Base-by-base conservation (phyloP, 2,329 filamentous ascomycete genomes). In the Zelopaecilomyces penicillatus region DNA sequence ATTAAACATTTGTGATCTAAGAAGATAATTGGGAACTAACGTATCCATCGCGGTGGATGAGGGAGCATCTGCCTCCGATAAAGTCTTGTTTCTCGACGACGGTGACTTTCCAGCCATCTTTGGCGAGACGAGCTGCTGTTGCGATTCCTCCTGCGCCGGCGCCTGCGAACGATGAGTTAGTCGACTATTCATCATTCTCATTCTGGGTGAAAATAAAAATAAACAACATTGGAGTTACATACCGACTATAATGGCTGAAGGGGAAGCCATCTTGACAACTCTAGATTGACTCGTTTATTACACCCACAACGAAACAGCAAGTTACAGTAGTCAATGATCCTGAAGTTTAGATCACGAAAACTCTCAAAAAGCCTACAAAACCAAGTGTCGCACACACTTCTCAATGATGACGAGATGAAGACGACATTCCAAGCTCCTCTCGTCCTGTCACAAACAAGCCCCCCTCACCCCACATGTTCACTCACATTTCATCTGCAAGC, bases 11-110 rank as follows among this genome's bases (percentile, higher is more conserved):
- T 19, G 19, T 19, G 19, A 19, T 19, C 19, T 19, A n/a, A 40
- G 36, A n/a, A 30, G 29, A 28, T 9, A 28, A 19, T 6, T 78
- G 60, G 80, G 11, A 36, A 49, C 55, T 35, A 29, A 56, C 55
- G 29, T 57, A 79, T 44, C 76, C 79, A 39, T 76, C 65, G 47
- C 76, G 66, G 42, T 76, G 66, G 33, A 87, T 72, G 28, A 87
- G 64, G 37, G 78, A 83, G 63, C 83, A 88, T 44, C 85, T 71
- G 4, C 85, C 85, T 38, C 85, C 85, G 0, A 79, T 82, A 59
- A 85, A 85, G 45, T 67, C 66, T 57, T 88, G 87, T 69, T 87
- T 87, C 63, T 89, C 85, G n/a, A 88, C 65, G 2, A 88, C 80
- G 0, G 82, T 87, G n/a, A 88, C 84, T 31, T 72, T 61, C 59